phyloP scores from a whole-genome alignment of 2,329 filamentous ascomycete species.

The Capronia americana region DNA sequence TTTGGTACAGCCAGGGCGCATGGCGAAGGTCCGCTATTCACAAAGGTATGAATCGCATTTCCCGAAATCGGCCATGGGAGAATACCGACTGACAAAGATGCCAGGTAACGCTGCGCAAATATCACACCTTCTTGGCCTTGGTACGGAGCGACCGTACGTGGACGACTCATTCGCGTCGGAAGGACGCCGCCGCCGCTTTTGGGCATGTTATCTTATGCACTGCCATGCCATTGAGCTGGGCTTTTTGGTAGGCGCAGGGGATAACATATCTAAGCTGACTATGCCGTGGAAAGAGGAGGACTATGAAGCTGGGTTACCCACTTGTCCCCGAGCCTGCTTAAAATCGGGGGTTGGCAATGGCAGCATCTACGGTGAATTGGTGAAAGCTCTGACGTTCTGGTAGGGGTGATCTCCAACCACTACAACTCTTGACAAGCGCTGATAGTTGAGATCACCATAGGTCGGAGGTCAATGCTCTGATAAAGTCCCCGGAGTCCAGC shows the following conservation, averaged over 20 bases:
- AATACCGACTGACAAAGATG: neutral
- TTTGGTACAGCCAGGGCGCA: conserved; percentile 31
- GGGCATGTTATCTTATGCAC: conserved; percentile 31
- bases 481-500: conserved; percentile 19
- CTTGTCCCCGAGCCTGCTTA: conserved; percentile 1
- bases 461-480: conserved; percentile 19
- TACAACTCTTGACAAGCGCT: neutral
- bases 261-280: conserved; percentile 2
- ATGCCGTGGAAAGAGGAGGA: conserved; percentile 27
- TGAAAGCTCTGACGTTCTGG: conserved; percentile 26
- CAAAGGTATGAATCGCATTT: conserved; percentile 21
- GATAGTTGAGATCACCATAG: neutral
- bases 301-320: conserved; percentile 13
- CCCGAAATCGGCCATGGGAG: neutral
- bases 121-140: conserved; percentile 23
- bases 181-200: conserved; percentile 26
- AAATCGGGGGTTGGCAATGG: conserved; percentile 16
- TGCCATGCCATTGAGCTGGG: conserved; percentile 17
- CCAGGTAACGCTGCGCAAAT: conserved; percentile 24
- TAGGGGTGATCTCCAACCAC: neutral
- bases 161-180: conserved; percentile 17
- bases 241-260: neutral
- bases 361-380: conserved; percentile 23
- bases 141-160: conserved; percentile 1
- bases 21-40: conserved; percentile 27